Evolutionary conservation across 306 rosid genomes (phyloP).

Genomic region (Vigna trinervia): DNA sequence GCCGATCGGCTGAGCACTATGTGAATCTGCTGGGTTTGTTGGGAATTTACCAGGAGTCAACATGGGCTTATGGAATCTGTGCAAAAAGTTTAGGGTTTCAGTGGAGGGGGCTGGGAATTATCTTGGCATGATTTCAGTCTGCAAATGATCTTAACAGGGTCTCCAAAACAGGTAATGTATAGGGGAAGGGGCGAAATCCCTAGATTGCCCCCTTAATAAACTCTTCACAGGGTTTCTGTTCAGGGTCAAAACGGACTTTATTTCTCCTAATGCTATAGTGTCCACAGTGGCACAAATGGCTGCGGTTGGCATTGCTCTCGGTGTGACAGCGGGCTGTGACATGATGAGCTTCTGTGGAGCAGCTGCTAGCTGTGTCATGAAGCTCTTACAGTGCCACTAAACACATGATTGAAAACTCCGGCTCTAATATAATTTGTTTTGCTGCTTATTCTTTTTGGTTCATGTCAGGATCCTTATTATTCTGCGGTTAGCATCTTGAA

Average conservation of each 20-base stretch:
- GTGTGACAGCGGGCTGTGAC: background rate
- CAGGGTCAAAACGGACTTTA: background rate
- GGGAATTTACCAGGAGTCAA: too few species aligned
- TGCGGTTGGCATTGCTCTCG: background rate
- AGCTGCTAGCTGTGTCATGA: background rate
- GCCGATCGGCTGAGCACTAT: background rate
- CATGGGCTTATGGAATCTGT: too few species aligned
- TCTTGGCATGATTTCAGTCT: too few species aligned
- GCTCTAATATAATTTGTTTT: background rate
- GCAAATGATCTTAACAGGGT: too few species aligned
- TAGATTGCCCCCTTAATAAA: too few species aligned
- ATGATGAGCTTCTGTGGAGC: background rate
- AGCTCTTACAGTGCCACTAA: background rate
- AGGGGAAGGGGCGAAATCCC: too few species aligned
- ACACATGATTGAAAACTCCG: background rate
- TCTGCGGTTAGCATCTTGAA: background rate
- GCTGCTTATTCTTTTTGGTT: background rate
- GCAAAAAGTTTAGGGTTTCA: too few species aligned
- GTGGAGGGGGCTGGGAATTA: too few species aligned
- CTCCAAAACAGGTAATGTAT: too few species aligned
- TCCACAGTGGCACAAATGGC: background rate
- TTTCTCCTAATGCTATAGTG: background rate
- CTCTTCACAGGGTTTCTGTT: background rate
- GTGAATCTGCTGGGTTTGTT: background rate
- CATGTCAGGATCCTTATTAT: background rate